A percentile compares a stretch with the other conserved stretches of the same genome.
Conservation (phyloP, 176 grass and related monocot species). For the Typha latifolia region DNA sequence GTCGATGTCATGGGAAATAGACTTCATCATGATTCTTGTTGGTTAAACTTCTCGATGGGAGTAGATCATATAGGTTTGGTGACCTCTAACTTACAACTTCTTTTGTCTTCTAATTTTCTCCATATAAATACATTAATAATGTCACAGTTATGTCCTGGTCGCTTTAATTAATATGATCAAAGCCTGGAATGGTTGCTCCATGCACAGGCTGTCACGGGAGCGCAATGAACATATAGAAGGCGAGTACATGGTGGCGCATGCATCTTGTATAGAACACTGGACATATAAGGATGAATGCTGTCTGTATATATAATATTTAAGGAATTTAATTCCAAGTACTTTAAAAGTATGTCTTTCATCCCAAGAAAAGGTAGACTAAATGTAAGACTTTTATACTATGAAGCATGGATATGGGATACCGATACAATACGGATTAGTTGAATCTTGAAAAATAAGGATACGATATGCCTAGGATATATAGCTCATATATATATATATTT, state of each 20-base stretch:
- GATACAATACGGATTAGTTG: too few relatives aligned
- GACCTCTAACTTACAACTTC: neutral
- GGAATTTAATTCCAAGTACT: neutral
- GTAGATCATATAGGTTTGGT: constrained; percentile 71
- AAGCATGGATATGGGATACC: too few relatives aligned
- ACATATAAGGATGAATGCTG: too few relatives aligned
- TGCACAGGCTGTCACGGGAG: neutral
- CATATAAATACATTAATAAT: neutral
- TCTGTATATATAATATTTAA: neutral
- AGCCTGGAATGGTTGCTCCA: neutral
- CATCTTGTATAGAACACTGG: too few relatives aligned
- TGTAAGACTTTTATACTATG: too few relatives aligned
- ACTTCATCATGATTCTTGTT: constrained; percentile 74
- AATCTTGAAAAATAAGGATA: too few relatives aligned
- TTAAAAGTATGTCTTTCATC: neutral
- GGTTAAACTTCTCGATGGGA: constrained; percentile 58
- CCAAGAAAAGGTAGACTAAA: too few relatives aligned
- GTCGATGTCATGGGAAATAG: constrained; percentile 58
- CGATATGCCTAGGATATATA: too few relatives aligned
- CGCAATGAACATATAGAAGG: neutral
- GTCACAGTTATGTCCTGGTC: neutral
- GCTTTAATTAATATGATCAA: neutral
- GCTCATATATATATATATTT: too few relatives aligned
- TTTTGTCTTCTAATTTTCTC: neutral
- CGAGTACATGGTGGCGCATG: neutral